Base-by-base conservation (phyloP, 148 eudicot genomes). In the Fagopyrum esculentum region DNA sequence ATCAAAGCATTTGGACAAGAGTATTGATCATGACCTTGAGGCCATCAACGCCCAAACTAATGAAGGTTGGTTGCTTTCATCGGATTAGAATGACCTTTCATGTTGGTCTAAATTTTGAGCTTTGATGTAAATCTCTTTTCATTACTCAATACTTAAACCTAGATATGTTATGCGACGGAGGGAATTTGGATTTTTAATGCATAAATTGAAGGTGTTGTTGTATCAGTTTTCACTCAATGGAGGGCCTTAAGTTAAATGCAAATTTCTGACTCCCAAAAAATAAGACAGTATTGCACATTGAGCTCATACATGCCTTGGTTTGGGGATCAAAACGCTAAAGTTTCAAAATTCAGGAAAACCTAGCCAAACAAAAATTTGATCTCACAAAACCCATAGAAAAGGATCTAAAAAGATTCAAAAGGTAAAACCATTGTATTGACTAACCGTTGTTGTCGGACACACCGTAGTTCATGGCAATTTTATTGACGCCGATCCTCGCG, bases 1-100 rank as follows among this genome's bases (percentile, higher is more conserved):
- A 85, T 81, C 87, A 73, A 95, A 92, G 96, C 92, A 84, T 83
- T 80, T 95, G 91, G 92, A 91, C 77, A 90, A 82, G 86, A 97
- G 98, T 78, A 90, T 88, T 10, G 96, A 89, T 85, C 90, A 81
- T 82, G 98, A 92, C 78, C 96, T 95, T 72, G 87, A 90, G 80
- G 89, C 92, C 82, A 87, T 96, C 84, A 92, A 95, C 80, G 93
- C 98, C 77, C 98, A 92, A 88, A 92, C 97, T 82, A 84, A 90
- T 74, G 98, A 95, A 95, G 98, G 98, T 92, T 79, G 87, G 97
- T 85, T 30, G 45, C 87, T 83, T 73, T 75, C 43, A 9, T 49
- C 55, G 55, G 55, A 46, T 49, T 71, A 71, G 47, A 69, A 60
- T 60, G 49, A 45, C 13, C 72, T 69, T 69, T 69, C 26, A 15